Conservation (phyloP, 2,329 filamentous ascomycete genomes). For the Podosphaera fusca region DNA sequence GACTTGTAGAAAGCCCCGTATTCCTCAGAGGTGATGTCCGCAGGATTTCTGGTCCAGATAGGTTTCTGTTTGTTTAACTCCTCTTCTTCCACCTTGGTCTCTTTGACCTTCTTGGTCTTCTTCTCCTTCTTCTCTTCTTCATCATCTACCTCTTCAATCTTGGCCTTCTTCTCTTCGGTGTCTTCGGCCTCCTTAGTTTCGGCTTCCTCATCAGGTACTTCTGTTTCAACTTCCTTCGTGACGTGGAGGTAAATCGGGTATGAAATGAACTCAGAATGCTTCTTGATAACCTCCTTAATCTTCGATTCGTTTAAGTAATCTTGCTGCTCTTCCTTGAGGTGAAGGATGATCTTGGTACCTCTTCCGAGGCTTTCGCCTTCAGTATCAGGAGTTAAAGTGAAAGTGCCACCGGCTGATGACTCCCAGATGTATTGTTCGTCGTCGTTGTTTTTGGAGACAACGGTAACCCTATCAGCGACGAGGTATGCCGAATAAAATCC, state of each 20-base stretch:
- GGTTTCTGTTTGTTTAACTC: constrained; percentile 99
- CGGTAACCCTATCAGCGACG: constrained; percentile 85
- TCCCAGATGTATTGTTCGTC: constrained; percentile 99
- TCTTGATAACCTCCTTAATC: constrained; percentile 99
- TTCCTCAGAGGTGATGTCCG: constrained; percentile 88
- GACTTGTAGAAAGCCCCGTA: constrained; percentile 99
- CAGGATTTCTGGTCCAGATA: constrained; percentile 97
- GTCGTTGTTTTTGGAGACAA: constrained; percentile 98
- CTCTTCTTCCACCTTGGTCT: constrained; percentile 95
- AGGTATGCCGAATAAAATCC: constrained; percentile 99
- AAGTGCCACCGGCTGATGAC: constrained; percentile 90
- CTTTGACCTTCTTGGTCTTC: constrained; percentile 99
- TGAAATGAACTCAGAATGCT: constrained; percentile 99
- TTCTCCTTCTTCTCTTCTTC: constrained; percentile 78
- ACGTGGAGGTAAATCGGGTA: constrained; percentile 99
- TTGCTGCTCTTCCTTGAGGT: constrained; percentile 97
- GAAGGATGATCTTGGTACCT: constrained; percentile 92
- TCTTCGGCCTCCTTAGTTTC: constrained; percentile 46
- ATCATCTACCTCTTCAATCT: constrained; percentile 79
- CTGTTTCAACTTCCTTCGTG: constrained; percentile 95
- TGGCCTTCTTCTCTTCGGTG: constrained; percentile 80
- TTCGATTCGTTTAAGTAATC: constrained; percentile 98
- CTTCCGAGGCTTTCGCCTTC: constrained; percentile 80
- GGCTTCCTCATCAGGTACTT: constrained; percentile 89
- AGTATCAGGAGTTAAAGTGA: constrained; percentile 76